phyloP scores from a whole-genome alignment of 768 basidiomycete genomes.

The Boletellus ananas region DNA sequence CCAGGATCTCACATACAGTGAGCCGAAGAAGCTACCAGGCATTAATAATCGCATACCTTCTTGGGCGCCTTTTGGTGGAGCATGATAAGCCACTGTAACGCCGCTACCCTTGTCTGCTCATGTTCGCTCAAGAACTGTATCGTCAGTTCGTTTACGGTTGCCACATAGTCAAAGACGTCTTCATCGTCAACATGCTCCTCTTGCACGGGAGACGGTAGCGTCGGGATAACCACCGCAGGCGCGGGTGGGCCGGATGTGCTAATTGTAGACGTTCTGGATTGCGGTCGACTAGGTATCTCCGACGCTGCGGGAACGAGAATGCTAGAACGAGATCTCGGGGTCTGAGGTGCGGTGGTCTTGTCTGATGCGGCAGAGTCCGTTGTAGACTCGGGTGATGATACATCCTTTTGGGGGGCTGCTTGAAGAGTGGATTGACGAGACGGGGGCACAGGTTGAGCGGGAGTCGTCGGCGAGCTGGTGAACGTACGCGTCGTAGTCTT shows the following conservation, averaged over 20 bases:
- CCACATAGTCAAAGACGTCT: constrained; percentile 87
- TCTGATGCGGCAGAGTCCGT: constrained; percentile 36
- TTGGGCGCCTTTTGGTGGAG: constrained; percentile 96
- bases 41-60: constrained; percentile 51
- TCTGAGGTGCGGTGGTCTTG: constrained; percentile 36
- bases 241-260: constrained; percentile 37
- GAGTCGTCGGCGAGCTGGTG: constrained; percentile 56
- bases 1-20: constrained; percentile 62
- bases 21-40: background rate
- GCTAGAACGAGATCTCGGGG: constrained; percentile 22
- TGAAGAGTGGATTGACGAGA: constrained; percentile 51
- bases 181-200: constrained; percentile 48
- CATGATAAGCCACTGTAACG: constrained; percentile 98
- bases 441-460: constrained; percentile 35
- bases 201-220: constrained; percentile 26
- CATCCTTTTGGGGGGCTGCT: constrained; percentile 42
- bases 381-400: constrained; percentile 43
- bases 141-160: constrained; percentile 88
- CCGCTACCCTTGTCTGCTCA: constrained; percentile 93
- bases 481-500: constrained; percentile 35
- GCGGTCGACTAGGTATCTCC: constrained; percentile 51
- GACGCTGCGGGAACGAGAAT: constrained; percentile 23
- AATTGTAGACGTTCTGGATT: constrained; percentile 54
- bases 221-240: constrained; percentile 28
- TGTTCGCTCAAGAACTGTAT: constrained; percentile 94